Conservation (phyloP, 805 yeast species). For the Candida hispaniensis region DNA sequence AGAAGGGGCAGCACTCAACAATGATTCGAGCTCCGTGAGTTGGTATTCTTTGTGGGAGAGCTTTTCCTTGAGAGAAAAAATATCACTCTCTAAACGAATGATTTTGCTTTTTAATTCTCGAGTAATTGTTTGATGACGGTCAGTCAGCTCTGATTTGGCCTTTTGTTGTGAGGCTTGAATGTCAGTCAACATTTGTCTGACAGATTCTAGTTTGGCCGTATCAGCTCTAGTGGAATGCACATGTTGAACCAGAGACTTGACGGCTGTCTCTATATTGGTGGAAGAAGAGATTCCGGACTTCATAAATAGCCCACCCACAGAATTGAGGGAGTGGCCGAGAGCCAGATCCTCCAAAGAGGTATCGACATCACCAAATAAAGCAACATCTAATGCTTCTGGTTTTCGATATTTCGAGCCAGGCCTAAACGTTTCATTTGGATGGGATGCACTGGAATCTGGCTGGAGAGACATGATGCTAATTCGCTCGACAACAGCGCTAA, state of each 20-base stretch:
- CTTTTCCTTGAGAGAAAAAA: constrained; percentile 2
- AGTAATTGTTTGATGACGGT: constrained; percentile 4
- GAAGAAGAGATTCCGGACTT: constrained; percentile 26
- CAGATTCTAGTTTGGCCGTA: constrained; percentile 27
- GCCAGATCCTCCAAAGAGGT: constrained; percentile 29
- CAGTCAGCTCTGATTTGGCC: constrained; percentile 10
- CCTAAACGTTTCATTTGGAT: constrained; percentile 2
- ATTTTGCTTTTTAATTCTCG: constrained; percentile 4
- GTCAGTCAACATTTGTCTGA: constrained; percentile 25
- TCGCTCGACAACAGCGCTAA: constrained; percentile 71
- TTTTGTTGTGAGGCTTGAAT: constrained; percentile 23
- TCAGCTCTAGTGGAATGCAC: constrained; percentile 29
- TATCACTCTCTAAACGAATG: constrained; percentile 9
- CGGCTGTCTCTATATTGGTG: constrained; percentile 28
- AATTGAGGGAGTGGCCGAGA: constrained; percentile 27
- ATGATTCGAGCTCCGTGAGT: constrained; percentile 1
- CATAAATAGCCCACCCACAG: constrained; percentile 29
- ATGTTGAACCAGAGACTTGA: constrained; percentile 28
- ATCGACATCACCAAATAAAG: constrained; percentile 29
- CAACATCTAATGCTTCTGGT: constrained; percentile 24
- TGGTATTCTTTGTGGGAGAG: constrained; percentile 1
- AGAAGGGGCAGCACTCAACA: constrained; percentile 1
- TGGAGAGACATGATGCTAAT: constrained; percentile 46
- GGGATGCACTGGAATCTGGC: constrained; percentile 9
- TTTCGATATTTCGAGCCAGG: constrained; percentile 11